Evolutionary conservation across 2,329 filamentous ascomycete species (phyloP), one percentile per base, ranked within the genome.

Genomic region (Neonectria faginata): DNA sequence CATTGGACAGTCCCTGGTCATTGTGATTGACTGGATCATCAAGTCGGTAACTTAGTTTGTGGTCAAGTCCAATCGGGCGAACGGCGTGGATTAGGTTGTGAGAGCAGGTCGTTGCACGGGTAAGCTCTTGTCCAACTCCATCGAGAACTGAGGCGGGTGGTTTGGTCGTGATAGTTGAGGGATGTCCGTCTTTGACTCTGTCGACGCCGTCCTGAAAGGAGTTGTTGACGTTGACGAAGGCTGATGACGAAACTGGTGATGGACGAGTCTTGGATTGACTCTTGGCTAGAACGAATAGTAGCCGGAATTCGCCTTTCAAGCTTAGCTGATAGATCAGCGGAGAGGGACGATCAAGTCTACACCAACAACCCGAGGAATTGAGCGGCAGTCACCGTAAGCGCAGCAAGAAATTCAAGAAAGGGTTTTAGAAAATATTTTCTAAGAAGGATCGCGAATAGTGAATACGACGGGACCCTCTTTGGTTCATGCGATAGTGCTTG

Each of bases 271-370:
- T 45, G 31, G 22, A 18, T 51, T 33, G 48, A 22, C 42, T 60
- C 41, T 36, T 39, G 41, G 44, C 41, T 45, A 16, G 50, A 47
- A 54, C 51, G 50, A 48, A 54, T 47, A 41, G 44, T 54, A 33
- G 27, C 52, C 41, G 57, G 50, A 48, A 54, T 55, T 20, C 33
- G 22, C 57, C 9, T 62, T 18, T 27, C 41, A 12, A 20, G 27
- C 5, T 57, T 62, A 57, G 59, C 59, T 45, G 53, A 52, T 36
- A 45, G 20, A 36, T 44, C 31, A 44, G 59, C 56, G 59, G 59
- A 61, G 53, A 51, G 58, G 11, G 27, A 54, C 50, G 7, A 18
- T 33, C 8, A 2, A 36, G 31, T 60, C 20, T 41, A 41, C 25
- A 41, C 29, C 25, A 16, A 29, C 41, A 54, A 27, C 41, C 42